Base-by-base conservation (phyloP, 805 yeast species). In the Sugiyamaella boreocaroliniensis region DNA sequence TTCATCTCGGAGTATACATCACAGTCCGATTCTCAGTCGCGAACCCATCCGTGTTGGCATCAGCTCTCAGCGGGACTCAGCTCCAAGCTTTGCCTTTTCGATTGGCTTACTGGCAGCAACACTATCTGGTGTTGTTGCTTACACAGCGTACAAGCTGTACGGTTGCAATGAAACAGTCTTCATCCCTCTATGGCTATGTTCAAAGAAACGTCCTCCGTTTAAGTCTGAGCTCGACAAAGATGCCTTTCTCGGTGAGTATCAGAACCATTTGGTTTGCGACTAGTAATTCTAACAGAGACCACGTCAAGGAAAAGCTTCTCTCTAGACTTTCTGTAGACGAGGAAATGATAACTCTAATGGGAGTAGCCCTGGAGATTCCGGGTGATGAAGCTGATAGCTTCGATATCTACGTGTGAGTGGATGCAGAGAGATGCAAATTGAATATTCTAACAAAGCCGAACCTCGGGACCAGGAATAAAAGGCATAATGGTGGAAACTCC, bases 301-400 rank as follows among this genome's bases (percentile, higher is more conserved):
- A 50, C 19, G 34, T 52, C 41, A 50, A 47, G 47, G 45, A 34
- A 10, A 46, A 49, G 43, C 52, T 60, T 1, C 57, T 51, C 14
- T 51, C 52, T 34, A 50, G 61, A 15, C 53, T 60, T n/a, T 34
- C 59, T 19, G 56, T 60, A 11, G 61, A 56, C 37, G 60, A 58
- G 32, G 54, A 51, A 12, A 58, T 50, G 7, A 55, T 50, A 20
- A 29, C 34, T 14, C 22, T 52, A 11, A 22, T 60, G 19, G 61
- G 60, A 34, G 52, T 58, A n/a, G 59, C 59, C 6, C 41, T 57
- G 5, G 44, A 45, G 43, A 12, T 55, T n/a, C 29, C 54, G 2
- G 51, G 48, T 11, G 37, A 41, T n/a, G 34, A 47, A 5, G 51
- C 47, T 11, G 48, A 37, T 29, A 37, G 22, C 32, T 53, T 48